Conservation (phyloP, 768 basidiomycete genomes). For the Postia placenta region DNA sequence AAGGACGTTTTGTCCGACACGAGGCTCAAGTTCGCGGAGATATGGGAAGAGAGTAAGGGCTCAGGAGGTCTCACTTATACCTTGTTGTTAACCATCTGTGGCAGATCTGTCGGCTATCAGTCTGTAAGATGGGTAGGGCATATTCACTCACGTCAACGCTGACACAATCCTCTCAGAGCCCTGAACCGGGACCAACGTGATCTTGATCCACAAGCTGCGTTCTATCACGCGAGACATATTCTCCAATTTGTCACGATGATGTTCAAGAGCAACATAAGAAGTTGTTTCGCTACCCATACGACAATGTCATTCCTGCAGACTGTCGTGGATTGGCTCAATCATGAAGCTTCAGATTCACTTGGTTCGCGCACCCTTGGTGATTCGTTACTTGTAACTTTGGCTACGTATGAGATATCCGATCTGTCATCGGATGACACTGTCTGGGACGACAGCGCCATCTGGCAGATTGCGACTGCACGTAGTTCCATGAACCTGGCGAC, state of each 20-base stretch:
- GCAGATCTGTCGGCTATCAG: too few species aligned
- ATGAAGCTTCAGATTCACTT: constrained; percentile 1
- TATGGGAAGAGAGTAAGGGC: constrained; percentile 13
- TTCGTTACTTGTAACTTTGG: constrained; percentile 29
- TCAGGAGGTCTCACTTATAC: too few species aligned
- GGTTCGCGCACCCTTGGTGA: constrained; percentile 25
- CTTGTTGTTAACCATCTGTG: too few species aligned
- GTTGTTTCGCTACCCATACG: constrained; percentile 13
- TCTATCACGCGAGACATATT: constrained; percentile 5
- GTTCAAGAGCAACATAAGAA: constrained; percentile 20
- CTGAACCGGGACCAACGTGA: background rate
- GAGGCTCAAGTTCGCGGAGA: background rate
- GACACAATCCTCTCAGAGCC: background rate
- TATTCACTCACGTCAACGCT: too few species aligned
- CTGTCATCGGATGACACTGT: background rate
- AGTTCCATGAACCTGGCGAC: constrained; percentile 29
- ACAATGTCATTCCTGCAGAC: constrained; percentile 19
- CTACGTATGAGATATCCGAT: constrained; percentile 17
- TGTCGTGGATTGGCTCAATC: constrained; percentile 16
- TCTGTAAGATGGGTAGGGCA: too few species aligned
- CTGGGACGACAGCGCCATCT: constrained; percentile 30
- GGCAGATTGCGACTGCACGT: constrained; percentile 27
- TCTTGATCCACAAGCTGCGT: background rate
- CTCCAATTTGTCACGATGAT: constrained; percentile 30
- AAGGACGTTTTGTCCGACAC: background rate